Evolutionary conservation across 169 alveolate genomes (phyloP), one percentile per base, ranked within the genome.

Genomic region (Cystoisospora suis): DNA sequence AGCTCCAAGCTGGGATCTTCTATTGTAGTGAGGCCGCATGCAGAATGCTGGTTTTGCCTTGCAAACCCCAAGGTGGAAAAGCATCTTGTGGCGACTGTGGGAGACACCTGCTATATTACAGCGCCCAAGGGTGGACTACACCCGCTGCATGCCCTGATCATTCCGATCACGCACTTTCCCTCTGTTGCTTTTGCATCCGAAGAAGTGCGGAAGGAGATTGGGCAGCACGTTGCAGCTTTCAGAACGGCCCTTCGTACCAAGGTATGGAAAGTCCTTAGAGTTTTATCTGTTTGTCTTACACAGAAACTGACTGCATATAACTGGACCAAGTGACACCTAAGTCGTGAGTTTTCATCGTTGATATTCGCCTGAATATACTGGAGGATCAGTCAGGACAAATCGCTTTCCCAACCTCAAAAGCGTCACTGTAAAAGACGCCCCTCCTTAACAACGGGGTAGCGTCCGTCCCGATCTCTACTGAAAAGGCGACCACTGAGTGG

Each of bases 21-120:
- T 47, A 47, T 89, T 2, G 90, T 59, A 59, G 81, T 90, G 46
- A 81, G 81, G 87, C 90, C 93, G 42, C 93, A 89, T 40, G 89
- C 93, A 85, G 94, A 92, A 27, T 92, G 94, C 80, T 92, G 94
- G 94, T 92, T 92, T 34, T 92, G 94, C 75, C 80, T 92, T 86
- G 90, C 93, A 59, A 92, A 88, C 42, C 94, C 94, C 45, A 88
- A 92, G 42, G 88, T 85, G 32, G 94, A 86, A 79, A 92, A 92
- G 61, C 93, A 88, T 69, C 90, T 92, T 58, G 75, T 92, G 75
- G 91, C 75, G 17, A 75, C 53, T 42, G 79, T 91, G 23, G 93
- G 90, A 36, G 88, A 79, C 36, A 81, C 69, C 5, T 38, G 88
- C 36, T 92, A 92, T 85, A 36, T 83, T 2, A 89, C 94, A 42